Evolutionary conservation across 306 rosid species (phyloP), one percentile per base, ranked within the genome.

Genomic region (Pterocarpus santalinus): DNA sequence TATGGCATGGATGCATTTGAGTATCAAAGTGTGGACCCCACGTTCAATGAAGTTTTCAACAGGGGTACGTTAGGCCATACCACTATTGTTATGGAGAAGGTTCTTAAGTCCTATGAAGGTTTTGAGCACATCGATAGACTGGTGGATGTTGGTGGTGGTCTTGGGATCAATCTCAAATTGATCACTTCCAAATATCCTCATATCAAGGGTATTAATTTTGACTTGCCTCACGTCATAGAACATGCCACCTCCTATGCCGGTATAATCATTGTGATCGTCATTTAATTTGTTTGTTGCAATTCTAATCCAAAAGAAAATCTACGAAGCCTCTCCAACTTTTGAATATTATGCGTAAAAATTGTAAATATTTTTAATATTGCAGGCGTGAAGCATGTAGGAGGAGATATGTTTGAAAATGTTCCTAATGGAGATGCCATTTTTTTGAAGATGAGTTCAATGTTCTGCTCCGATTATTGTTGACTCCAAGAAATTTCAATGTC

Each of bases 101-200:
- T 85, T 38, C 88, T 92, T 5, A 55, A 87, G 14, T 11, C 55
- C 6, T 90, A 87, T 82, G 16, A 85, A 16, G 93, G 92, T 4
- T 83, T 92, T 76, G 78, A 75, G 17, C 13, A 78, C 16, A 46
- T 89, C 6, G 65, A 79, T 5, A 85, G 32, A 56, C 30, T 90
- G 0, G 92, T 90, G 10, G 94, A 92, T 81, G 91, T 91, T 79
- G 94, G 94, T 15, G 94, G 92, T 74, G 88, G 92, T 13, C 57
- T 88, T 11, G 97, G 94, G 8, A 78, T 73, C 8, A 84, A 87
- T 14, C 90, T 92, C 38, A 76, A 65, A 0, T n/a, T 85, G 7
- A 85, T 90, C 73, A 85, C 85, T 28, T 85, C 95, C 12, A 87
- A 76, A 72, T 86, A 89, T 77, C 89, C 86, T 15, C 75, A 84